phyloP scores from a whole-genome alignment of 2,329 filamentous ascomycete species.

The Claviceps sp. region DNA sequence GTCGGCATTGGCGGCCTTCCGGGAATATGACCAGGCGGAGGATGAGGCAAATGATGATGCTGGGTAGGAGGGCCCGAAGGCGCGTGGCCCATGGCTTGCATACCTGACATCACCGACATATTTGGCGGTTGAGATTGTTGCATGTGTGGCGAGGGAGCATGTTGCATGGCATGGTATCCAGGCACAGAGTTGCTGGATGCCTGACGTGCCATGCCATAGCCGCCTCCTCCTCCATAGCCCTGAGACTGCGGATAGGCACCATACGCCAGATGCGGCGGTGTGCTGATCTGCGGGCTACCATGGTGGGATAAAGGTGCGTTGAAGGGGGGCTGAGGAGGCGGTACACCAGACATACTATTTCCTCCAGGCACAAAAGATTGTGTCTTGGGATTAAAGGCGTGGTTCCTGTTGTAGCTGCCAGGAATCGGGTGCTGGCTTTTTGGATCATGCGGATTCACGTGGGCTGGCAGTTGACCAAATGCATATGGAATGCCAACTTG shows the following conservation, averaged over 20 bases:
- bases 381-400: conserved; percentile 87
- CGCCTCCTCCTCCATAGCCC: conserved; percentile 31
- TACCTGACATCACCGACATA: conserved; percentile 6
- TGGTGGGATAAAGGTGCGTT: conserved; percentile 35
- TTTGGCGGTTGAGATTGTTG: conserved; percentile 4
- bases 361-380: conserved; percentile 71
- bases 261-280: conserved; percentile 38
- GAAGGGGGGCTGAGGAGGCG: conserved; percentile 33
- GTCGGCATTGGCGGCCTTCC: conserved; percentile 31
- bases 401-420: conserved; percentile 63
- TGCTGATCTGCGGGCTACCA: conserved; percentile 39
- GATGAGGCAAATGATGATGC: conserved; percentile 30
- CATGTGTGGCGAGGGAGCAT: conserved; percentile 23
- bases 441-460: conserved; percentile 55
- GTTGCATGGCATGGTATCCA: conserved; percentile 31
- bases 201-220: conserved; percentile 43
- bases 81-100: conserved; percentile 24
- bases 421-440: conserved; percentile 72
- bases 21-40: conserved; percentile 27
- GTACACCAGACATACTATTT: conserved; percentile 34
- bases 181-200: conserved; percentile 41
- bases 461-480: conserved; percentile 64
- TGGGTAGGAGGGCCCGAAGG: conserved; percentile 16
- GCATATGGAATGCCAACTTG: conserved; percentile 45
- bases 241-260: conserved; percentile 33